These are phyloP conservation scores for Cryptococcus sp. DNA, from an alignment of 1,284 basidiomycete species.

Conservation along the genomic window DNA sequence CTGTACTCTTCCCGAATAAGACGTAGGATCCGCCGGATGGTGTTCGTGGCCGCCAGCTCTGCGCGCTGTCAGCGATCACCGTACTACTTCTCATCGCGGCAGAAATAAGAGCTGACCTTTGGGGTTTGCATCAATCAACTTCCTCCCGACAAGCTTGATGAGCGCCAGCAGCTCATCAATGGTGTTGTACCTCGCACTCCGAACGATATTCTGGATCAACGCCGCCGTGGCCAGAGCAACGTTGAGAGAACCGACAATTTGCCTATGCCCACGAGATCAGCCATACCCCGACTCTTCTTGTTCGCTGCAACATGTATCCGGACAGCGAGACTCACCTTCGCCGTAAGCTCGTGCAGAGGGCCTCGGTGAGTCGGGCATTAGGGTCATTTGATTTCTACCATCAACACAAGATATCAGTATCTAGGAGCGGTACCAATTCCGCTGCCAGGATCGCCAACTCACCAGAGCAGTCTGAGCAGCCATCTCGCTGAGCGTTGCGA, in stretches of 20 bases:
- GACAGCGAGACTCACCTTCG: slow-evolving; percentile 61
- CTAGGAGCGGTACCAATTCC: not conserved
- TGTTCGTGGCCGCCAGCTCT: slow-evolving; percentile 95
- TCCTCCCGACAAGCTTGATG: slow-evolving; percentile 76
- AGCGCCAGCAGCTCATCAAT: slow-evolving; percentile 82
- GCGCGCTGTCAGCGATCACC: not conserved
- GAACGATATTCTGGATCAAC: slow-evolving; percentile 83
- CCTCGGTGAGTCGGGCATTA: slow-evolving; percentile 61
- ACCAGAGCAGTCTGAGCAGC: slow-evolving; percentile 7
- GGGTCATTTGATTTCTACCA: slow-evolving; percentile 36
- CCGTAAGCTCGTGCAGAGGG: slow-evolving; percentile 65
- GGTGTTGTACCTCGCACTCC: slow-evolving; percentile 79
- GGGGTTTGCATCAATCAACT: slow-evolving; percentile 83
- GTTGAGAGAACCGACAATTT: slow-evolving; percentile 82
- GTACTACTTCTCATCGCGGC: too few relatives aligned
- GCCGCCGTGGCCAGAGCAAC: slow-evolving; percentile 87
- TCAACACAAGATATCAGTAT: not conserved
- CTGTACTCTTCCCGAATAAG: slow-evolving; percentile 92
- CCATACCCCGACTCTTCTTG: not conserved
- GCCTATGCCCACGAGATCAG: slow-evolving; percentile 54
- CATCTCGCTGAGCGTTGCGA: slow-evolving; percentile 1
- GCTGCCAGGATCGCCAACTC: not conserved
- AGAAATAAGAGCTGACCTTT: slow-evolving; percentile 85
- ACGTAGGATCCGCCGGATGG: slow-evolving; percentile 85
- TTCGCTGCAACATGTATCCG: not conserved